Base-by-base conservation (phyloP, 768 basidiomycete species). In the Auriscalpium orientale region DNA sequence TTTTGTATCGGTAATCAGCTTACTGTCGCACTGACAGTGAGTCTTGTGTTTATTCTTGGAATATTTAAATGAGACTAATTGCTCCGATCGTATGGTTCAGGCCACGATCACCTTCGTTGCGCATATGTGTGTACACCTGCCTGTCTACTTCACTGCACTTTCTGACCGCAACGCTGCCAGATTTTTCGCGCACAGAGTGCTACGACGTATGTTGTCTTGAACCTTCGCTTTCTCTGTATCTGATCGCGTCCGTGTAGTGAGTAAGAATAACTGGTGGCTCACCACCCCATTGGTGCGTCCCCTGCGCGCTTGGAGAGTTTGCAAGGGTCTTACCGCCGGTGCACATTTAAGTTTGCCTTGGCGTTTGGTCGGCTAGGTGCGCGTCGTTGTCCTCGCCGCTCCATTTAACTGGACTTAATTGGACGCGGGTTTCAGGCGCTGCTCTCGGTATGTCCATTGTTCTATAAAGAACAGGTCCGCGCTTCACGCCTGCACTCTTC, bases 21-120 rank as follows among this genome's bases (percentile, higher is more conserved):
- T n/a, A 53, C 56, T 7, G 51, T 57, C 16, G 56, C 56, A 16
- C 34, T 53, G 16, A 57, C 56, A 51, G 56, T 57, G 44, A 37
- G 36, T 28, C 28, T 28, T 28, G 5, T 28, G 28, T 28, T 28
- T 7, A 5, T 28, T 2, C 28, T 28, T 2, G 28, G 28, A 4
- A 28, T 28, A 28, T 4, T 28, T 4, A 28, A 28, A 28, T 28
- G 28, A 5, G 28, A 28, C 28, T 28, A 28, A 28, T 28, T 28
- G 28, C 28, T 28, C 28, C 28, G 28, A 28, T 28, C 28, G 28
- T 28, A 28, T 4, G 28, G n/a, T 37, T 0, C 36, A 57, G 56
- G 56, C 56, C 3, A 49, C 36, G 13, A 52, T 57, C 18, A 57
- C 56, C 13, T 53, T 53, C 46, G 7, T 49, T 16, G 22, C 33